Base-by-base conservation (phyloP, 2,329 filamentous ascomycete species). In the Fusarium cicatricum region DNA sequence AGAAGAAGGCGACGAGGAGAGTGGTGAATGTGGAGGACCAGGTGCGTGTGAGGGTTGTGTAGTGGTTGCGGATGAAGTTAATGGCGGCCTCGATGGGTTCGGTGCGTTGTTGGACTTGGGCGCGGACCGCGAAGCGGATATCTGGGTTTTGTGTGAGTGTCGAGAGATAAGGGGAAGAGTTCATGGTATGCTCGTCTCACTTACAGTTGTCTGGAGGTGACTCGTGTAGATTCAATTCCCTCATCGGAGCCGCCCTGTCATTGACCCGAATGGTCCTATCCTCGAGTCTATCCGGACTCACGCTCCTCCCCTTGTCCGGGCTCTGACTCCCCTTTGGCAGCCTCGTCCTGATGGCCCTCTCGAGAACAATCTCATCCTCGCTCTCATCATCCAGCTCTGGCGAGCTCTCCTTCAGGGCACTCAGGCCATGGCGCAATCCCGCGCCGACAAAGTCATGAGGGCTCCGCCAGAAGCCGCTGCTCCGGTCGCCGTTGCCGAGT, bases 41-140 rank as follows among this genome's bases (percentile, higher is more conserved):
- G 11, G 91, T 91, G 56, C 83, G 84, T 3, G 89, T 92, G 40
- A 90, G 76, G 46, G 80, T 74, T 50, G 82, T 78, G 61, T 90
- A 81, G 57, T 81, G 84, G 55, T 77, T 80, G 62, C 85, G 85
- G 55, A 92, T 65, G 56, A 86, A 88, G 47, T 79, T 82, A 64
- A 93, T 81, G 38, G 85, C 82, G 15, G 89, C 83, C 70, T 96
- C 91, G 65, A 97, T 90, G 12, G 91, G 91, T 70, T 94, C 91
- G 40, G 89, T 91, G 51, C 90, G 86, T 70, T 97, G 92, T 70
- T 94, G 90, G 26, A 96, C 90, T 78, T 97, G 92, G 58, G 92
- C 90, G 67, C 90, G 87, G 58, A 96, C 83, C 45, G 91, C 90
- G 75, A 97, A 93, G 62, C 92, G 90, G 68, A 97, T 91, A 76